Conservation (phyloP, 176 grass and related monocot genomes). For the Oryza meridionalis region DNA sequence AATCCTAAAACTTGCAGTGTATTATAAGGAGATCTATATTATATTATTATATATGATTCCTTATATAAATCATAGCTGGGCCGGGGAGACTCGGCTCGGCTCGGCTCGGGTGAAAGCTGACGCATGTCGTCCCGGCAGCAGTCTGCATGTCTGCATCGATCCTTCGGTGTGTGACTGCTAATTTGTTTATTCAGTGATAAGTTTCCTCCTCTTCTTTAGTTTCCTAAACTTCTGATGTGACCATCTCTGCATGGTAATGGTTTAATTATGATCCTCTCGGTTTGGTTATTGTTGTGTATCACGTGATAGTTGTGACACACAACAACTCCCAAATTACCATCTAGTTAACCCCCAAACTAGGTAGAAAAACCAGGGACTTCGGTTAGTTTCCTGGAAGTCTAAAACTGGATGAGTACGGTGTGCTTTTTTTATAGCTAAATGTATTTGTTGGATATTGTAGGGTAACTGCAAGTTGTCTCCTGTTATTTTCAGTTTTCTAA, state of each 20-base stretch:
- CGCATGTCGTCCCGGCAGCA: neutral
- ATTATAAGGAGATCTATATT: neutral
- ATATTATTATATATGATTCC: neutral
- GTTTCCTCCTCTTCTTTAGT: neutral
- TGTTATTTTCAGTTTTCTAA: constrained; percentile 1
- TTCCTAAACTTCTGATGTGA: constrained; percentile 27
- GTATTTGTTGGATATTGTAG: neutral
- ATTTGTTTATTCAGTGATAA: constrained; percentile 12
- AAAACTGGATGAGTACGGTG: neutral
- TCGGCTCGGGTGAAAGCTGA: neutral
- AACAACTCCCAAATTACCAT: neutral
- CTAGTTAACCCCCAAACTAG: neutral
- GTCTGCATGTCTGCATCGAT: neutral
- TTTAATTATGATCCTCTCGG: neutral
- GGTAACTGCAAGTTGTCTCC: neutral
- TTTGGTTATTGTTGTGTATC: neutral
- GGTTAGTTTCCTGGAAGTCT: no score
- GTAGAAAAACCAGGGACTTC: neutral
- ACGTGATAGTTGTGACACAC: neutral
- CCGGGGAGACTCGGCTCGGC: neutral
- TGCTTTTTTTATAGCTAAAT: neutral
- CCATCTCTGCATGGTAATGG: constrained; percentile 11
- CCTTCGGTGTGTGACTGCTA: neutral
- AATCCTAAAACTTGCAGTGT: neutral
- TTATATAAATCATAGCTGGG: neutral